Evolutionary conservation across 73 alveolate species (phyloP), one percentile per base, ranked within the genome.

Genomic region (Symbiodinium natans): DNA sequence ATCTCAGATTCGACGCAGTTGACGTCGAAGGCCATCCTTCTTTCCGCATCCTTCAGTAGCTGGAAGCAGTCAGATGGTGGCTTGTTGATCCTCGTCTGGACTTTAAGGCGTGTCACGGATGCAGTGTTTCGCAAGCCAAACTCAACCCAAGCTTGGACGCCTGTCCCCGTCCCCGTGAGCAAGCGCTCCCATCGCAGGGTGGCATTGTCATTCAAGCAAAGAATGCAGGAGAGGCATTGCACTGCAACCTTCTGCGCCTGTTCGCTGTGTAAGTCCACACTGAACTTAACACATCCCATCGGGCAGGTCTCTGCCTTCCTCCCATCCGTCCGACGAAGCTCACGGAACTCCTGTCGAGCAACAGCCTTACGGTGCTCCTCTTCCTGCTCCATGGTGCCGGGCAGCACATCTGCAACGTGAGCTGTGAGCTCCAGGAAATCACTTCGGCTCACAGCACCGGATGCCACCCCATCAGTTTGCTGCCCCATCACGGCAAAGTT

Each of bases 171-270:
- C 36, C 31, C 34, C 2, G 42, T 41, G 77, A 56, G 29, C 52
- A 90, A 52, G 87, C 97, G 97, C 88, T 90, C 97, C 97, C 97
- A 90, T 31, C 97, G 85, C 34, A 90, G 88, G 25, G 97, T 90
- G 29, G 97, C 97, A 34, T 90, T 90, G 80, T 90, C 97, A 21
- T 90, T 90, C 80, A 90, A 89, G 88, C 97, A 90, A 29, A 90
- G 80, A 36, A 90, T 90, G 77, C 97, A 90, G 31, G 97, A 90
- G 87, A 90, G 77, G 97, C 97, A 90, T 40, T 90, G 97, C 88
- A 90, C 89, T 2, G 97, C 97, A 19, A 90, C 80, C 80, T 63
- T 31, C 80, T 63, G 80, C 1, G 80, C 80, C 80, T 63, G 19
- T n/a, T 63, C 80, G 33, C 80, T 29, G 33, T 63, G 36, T 23